A percentile compares a stretch with the other conserved stretches of the same genome.
phyloP scores from a whole-genome alignment of 2,329 filamentous ascomycete species.

The Sordariomycetes sp. region DNA sequence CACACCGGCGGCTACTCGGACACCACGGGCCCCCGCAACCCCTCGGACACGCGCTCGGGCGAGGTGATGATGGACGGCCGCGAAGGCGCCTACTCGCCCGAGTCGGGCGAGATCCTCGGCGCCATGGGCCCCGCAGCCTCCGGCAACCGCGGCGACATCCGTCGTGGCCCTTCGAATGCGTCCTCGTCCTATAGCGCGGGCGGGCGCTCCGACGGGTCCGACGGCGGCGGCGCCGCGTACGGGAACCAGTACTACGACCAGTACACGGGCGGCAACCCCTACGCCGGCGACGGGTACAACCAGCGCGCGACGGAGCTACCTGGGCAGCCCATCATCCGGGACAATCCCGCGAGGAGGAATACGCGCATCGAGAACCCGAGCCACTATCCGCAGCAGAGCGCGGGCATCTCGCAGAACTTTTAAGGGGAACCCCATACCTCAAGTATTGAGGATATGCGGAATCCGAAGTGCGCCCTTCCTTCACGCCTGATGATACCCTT shows the following conservation, averaged over 20 bases:
- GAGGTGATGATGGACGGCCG: constrained; percentile 46
- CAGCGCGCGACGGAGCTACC: constrained; percentile 29
- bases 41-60: constrained; percentile 59
- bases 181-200: constrained; percentile 90
- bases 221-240: constrained; percentile 36
- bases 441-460: too few relatives aligned
- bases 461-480: neutral
- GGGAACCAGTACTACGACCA: constrained; percentile 46
- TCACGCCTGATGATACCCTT: constrained; percentile 4
- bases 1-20: constrained; percentile 61
- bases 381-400: constrained; percentile 84
- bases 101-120: constrained; percentile 66
- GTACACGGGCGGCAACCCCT: constrained; percentile 46
- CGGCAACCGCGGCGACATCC: constrained; percentile 60
- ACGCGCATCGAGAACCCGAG: constrained; percentile 88
- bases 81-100: constrained; percentile 43
- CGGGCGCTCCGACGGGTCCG: constrained; percentile 61
- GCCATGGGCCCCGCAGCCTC: constrained; percentile 66
- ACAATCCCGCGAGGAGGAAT: constrained; percentile 85
- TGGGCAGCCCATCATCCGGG: constrained; percentile 74
- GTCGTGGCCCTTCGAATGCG: constrained; percentile 85
- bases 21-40: constrained; percentile 51
- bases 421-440: too few relatives aligned
- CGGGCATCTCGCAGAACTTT: constrained; percentile 95
- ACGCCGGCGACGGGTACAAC: constrained; percentile 30